These are phyloP conservation scores for Maudiozyma bulderi DNA, from an alignment of 805 yeast genomes.

Conservation along the genomic window DNA sequence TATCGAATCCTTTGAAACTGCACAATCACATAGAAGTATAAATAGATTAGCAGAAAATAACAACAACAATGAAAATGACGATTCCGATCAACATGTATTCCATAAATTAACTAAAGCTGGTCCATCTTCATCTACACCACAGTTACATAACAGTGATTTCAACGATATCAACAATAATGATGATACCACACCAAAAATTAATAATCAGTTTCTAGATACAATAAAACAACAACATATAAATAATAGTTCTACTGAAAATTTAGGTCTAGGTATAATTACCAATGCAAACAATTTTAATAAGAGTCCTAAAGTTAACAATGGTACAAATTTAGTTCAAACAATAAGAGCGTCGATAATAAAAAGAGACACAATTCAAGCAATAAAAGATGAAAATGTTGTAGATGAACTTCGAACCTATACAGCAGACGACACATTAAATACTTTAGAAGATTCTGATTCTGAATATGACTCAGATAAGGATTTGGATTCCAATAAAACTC, in stretches of 20 bases:
- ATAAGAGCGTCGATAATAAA: conserved; percentile 15
- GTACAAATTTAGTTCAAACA: conserved; percentile 10
- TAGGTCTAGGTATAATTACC: not conserved
- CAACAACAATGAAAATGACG: not conserved
- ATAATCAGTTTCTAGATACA: not conserved
- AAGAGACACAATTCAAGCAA: not conserved
- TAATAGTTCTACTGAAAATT: not conserved
- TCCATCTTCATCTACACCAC: not conserved
- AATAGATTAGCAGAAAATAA: not conserved
- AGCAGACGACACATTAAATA: conserved; percentile 2
- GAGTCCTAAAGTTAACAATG: not conserved
- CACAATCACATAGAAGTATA: conserved; percentile 1
- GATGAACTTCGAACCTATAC: not conserved
- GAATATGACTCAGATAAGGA: not conserved
- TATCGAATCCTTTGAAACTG: conserved; percentile 5
- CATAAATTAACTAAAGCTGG: not conserved
- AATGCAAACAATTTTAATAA: not conserved
- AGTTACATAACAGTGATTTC: not conserved
- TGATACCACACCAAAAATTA: not conserved
- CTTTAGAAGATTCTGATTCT: not conserved
- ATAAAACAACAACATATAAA: not conserved
- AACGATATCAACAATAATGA: not conserved
- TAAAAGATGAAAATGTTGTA: not conserved
- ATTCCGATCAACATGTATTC: not conserved
- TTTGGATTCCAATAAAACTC: not conserved